Base-by-base conservation (phyloP, 306 rosid species). In the Phaseolus lunatus region DNA sequence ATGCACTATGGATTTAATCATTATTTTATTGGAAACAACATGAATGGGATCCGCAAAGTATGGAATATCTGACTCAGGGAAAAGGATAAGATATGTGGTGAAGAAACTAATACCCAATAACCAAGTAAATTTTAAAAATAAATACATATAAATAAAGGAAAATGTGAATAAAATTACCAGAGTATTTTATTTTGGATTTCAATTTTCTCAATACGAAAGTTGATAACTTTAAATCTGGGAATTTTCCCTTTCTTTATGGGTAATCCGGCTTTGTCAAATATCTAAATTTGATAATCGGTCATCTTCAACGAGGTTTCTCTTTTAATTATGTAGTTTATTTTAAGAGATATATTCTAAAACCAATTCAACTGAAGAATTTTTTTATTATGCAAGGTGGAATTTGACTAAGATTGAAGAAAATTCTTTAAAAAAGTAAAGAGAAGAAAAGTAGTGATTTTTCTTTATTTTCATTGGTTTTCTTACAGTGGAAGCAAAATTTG, bases 1-100 rank as follows among this genome's bases (percentile, higher is more conserved):
- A 35, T 81, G 70, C 74, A 84, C 63, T 65, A 37, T 58, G 61
- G 78, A 62, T 13, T 58, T 74, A 54, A 58, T 39, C 52, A 53
- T 73, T 67, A 22, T 7, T 75, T 53, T 44, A 43, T 65, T 48
- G 14, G 11, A 15, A 63, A 22, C 1, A 16, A 29, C 43, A 59
- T 7, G 29, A 26, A 27, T 11, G 2, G 7, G 19, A 44, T 66
- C 67, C 81, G 56, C 35, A 50, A 14, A 50, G 41, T 39, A 10
- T 16, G 74, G 43, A 47, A 66, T 52, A 77, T 49, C 74, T 65
- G 20, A 69, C 44, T 31, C 12, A 0, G 56, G 47, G 2, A 13
- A 63, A 63, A 50, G 16, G 27, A 50, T 35, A 44, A 27, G 35
- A 47, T 13, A 47, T 12, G 59, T 5, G 61, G 19, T 11, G 45